phyloP scores from a whole-genome alignment of 352 stramenopile genomes.

The Phytophthora colocasiae region DNA sequence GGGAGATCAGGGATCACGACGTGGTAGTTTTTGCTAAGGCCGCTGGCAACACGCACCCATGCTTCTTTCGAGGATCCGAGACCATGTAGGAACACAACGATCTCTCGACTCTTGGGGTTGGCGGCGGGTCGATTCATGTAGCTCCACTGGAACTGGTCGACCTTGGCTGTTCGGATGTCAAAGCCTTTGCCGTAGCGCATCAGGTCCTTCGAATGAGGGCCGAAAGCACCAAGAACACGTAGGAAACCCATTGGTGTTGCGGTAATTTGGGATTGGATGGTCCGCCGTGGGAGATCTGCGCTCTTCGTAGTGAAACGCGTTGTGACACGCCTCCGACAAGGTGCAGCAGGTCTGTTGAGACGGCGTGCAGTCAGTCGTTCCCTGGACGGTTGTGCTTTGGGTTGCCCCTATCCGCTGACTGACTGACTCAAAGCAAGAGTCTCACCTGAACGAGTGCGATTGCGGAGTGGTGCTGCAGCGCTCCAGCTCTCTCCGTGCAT shows the following conservation, averaged over 20 bases:
- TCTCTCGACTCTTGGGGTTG: conserved; percentile 40
- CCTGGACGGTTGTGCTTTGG: conserved; percentile 16
- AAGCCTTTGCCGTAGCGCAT: conserved; percentile 61
- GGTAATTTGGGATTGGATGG: conserved; percentile 1
- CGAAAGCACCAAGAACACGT: conserved; percentile 26
- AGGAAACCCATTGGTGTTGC: conserved; percentile 24
- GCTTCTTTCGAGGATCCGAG: conserved; percentile 73
- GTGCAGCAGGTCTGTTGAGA: conserved; percentile 17
- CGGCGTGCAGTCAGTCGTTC: conserved; percentile 22
- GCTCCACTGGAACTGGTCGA: conserved; percentile 72
- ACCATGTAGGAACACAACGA: conserved; percentile 72
- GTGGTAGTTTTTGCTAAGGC: conserved; percentile 51
- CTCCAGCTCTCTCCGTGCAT: conserved; percentile 27
- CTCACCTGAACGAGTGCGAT: conserved; percentile 8
- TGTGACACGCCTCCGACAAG: conserved; percentile 22
- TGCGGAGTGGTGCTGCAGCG: conserved; percentile 26
- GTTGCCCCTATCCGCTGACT: conserved; percentile 1
- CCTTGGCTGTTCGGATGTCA: conserved; percentile 28
- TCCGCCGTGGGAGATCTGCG: conserved; percentile 14
- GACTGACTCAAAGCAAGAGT: neutral
- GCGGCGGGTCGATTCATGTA: conserved; percentile 54
- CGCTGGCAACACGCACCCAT: conserved; percentile 56
- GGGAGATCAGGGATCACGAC: conserved; percentile 71
- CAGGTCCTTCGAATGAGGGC: conserved; percentile 40
- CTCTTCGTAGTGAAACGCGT: conserved; percentile 24